These are phyloP conservation scores for Furculomyces boomerangus DNA, from an alignment of 371 early-diverging fungal species.

Conservation along the genomic window DNA sequence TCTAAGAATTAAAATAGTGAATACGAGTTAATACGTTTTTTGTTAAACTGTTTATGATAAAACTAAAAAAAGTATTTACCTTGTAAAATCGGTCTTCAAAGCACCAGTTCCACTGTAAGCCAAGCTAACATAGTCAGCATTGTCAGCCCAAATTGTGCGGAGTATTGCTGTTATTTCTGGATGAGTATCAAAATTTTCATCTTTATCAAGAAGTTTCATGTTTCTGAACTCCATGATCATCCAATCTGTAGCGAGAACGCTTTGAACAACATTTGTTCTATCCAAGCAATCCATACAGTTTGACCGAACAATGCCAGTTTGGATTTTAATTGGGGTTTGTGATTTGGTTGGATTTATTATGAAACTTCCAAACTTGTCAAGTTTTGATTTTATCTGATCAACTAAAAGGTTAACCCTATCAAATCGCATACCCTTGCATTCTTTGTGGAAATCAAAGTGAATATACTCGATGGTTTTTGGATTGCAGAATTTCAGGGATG, in stretches of 20 bases:
- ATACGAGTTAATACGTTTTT: no score
- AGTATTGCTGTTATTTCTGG: slow-evolving; percentile 23
- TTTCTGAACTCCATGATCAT: slow-evolving; percentile 45
- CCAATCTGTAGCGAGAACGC: slow-evolving; percentile 55
- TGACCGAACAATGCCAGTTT: slow-evolving; percentile 77
- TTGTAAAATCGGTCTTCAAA: slow-evolving; percentile 91
- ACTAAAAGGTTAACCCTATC: slow-evolving; percentile 56
- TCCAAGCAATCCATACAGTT: slow-evolving; percentile 99
- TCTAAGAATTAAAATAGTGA: no score
- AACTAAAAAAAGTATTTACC: no score
- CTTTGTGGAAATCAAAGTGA: slow-evolving; percentile 93
- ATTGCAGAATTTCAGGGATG: slow-evolving; percentile 25
- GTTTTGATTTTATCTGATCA: slow-evolving; percentile 41
- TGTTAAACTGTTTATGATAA: no score
- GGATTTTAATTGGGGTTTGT: slow-evolving; percentile 21
- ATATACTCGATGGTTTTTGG: slow-evolving; percentile 30
- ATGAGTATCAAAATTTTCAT: slow-evolving; percentile 36
- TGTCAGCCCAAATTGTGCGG: slow-evolving; percentile 84
- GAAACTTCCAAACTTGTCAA: slow-evolving; percentile 44
- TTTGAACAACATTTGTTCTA: slow-evolving; percentile 97
- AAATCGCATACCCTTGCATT: slow-evolving; percentile 86
- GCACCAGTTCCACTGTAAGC: slow-evolving; percentile 98
- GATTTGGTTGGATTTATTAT: slow-evolving; percentile 6
- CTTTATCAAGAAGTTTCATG: slow-evolving; percentile 32
- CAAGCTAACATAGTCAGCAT: slow-evolving; percentile 91